Base-by-base conservation (phyloP, 129 eudicot genomes). In the Centrapalus pauciflorus region DNA sequence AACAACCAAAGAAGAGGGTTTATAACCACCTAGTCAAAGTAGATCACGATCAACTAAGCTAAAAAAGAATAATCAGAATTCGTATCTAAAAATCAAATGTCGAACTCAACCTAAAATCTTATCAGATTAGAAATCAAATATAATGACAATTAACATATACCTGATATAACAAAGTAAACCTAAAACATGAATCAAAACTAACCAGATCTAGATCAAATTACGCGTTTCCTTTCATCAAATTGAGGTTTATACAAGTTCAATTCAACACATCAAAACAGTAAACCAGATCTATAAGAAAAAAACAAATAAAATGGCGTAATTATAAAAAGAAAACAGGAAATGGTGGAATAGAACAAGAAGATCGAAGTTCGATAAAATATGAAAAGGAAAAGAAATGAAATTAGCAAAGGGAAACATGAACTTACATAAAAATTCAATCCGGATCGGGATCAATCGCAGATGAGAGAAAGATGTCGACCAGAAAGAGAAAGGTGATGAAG, bases 21-120 rank as follows among this genome's bases (percentile, higher is more conserved):
- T 61, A 71, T 71, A 57, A 49, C 4, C 21, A 71, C 2, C 52
- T 10, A 10, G 46, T 60, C 69, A 4, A 32, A 59, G 40, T 24
- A 61, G 76, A 61, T 71, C 63, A 58, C 70, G 29, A 49, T 71
- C 76, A n/a, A n/a, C n/a, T n/a, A n/a, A n/a, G n/a, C n/a, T n/a
- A n/a, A n/a, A n/a, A n/a, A n/a, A n/a, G n/a, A n/a, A n/a, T n/a
- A n/a, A n/a, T n/a, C n/a, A 49, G 38, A 54, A 50, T 50, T 54
- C 24, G 27, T 8, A 58, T 41, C 66, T 57, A 14, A 34, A 27
- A n/a, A 69, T 6, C 52, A 70, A 59, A 59, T 45, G 67, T 23
- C 46, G 76, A 71, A 21, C 50, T 51, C 35, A 63, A 69, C 23
- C 57, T 69, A 69, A n/a, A 69, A 66, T 56, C 45, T 56, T 2